Evolutionary conservation across 352 stramenopile genomes (phyloP).

Genomic region (Poterioochromonas sp.): DNA sequence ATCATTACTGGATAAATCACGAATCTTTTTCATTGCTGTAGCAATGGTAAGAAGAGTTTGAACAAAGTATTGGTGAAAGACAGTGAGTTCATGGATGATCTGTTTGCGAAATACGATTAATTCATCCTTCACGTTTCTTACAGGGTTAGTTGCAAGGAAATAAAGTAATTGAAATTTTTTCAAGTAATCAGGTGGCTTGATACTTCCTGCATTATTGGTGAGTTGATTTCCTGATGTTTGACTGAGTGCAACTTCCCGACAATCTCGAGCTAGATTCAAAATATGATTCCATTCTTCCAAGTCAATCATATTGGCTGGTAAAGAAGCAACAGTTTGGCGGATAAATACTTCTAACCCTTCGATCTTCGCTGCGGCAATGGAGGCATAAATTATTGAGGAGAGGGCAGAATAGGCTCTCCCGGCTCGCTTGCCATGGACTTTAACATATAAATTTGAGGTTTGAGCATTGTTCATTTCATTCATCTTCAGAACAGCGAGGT

Average conservation of each 20-base stretch:
- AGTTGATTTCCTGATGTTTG: no score
- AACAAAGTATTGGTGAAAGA: background rate
- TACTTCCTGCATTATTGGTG: background rate
- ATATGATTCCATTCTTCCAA: conserved; percentile 26
- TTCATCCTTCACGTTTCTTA: background rate
- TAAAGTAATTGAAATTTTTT: background rate
- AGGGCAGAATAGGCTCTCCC: conserved; percentile 13
- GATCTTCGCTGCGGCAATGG: background rate
- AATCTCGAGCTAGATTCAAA: background rate
- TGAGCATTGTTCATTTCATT: background rate
- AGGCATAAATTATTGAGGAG: background rate
- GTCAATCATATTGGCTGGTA: conserved; percentile 19
- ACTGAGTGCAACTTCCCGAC: background rate
- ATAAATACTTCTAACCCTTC: conserved; percentile 20
- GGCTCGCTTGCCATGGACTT: conserved; percentile 8
- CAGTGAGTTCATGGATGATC: background rate
- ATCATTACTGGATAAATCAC: background rate
- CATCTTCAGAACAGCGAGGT: background rate
- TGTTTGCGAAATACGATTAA: background rate
- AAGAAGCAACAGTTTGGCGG: background rate
- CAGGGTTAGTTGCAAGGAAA: background rate
- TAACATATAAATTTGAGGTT: background rate
- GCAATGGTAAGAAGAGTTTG: background rate
- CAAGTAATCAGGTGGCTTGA: background rate
- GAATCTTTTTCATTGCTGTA: background rate